Conservation (phyloP, 108 stramenopile genomes). For the Pelagomonas calceolata region DNA sequence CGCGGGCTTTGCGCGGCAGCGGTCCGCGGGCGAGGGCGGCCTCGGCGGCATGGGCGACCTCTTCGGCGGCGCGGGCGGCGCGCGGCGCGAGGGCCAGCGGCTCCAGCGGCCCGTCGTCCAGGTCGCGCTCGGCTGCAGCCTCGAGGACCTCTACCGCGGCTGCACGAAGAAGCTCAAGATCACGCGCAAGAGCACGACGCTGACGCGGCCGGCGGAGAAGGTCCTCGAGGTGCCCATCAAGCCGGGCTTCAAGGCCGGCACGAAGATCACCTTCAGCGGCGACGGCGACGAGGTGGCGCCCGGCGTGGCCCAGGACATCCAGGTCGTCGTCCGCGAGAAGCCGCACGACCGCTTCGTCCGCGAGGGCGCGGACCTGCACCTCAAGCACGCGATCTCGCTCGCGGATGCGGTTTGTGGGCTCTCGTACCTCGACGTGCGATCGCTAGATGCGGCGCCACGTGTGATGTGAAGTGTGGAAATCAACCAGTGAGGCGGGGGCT, state of each 20-base stretch:
- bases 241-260: constrained; percentile 54
- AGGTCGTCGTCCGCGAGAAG: constrained; percentile 45
- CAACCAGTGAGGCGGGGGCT: too few relatives aligned
- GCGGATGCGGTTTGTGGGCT: constrained; percentile 46
- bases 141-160: constrained; percentile 53
- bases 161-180: constrained; percentile 38
- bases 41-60: too few relatives aligned
- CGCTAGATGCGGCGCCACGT: constrained; percentile 42
- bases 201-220: constrained; percentile 17
- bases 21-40: too few relatives aligned
- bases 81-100: too few relatives aligned
- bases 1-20: too few relatives aligned
- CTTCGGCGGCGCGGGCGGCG: too few relatives aligned
- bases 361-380: constrained; percentile 42
- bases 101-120: too few relatives aligned
- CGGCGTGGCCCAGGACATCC: constrained; percentile 41
- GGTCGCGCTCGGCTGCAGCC: constrained; percentile 37
- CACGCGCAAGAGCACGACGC: constrained; percentile 32
- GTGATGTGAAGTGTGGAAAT: too few relatives aligned
- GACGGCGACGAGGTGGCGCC: constrained; percentile 51
- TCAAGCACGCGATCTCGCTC: constrained; percentile 31
- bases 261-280: constrained; percentile 42
- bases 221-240: constrained; percentile 35
- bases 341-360: constrained; percentile 34
- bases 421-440: constrained; percentile 27